These are phyloP conservation scores for Ascosphaera acerosa DNA, from an alignment of 2,329 filamentous ascomycete species.

Conservation along the genomic window DNA sequence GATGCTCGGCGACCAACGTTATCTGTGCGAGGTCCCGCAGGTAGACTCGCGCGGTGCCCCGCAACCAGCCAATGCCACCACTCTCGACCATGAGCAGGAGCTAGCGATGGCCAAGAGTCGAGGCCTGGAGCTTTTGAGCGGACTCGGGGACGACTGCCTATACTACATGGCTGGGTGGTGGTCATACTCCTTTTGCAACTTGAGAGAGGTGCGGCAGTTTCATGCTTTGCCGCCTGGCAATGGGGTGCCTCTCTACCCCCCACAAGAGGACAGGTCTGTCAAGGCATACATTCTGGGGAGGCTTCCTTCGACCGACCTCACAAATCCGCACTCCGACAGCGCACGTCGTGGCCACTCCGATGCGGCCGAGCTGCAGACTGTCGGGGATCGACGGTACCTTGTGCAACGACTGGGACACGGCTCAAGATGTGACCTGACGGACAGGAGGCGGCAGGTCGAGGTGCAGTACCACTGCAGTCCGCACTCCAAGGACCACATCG, in stretches of 20 bases:
- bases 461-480: conserved; percentile 59
- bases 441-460: conserved; percentile 57
- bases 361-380: conserved; percentile 45
- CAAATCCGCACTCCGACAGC: conserved; percentile 8
- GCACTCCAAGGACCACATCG: conserved; percentile 48
- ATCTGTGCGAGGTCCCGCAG: conserved; percentile 63
- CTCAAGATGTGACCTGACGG: conserved; percentile 67
- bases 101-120: conserved; percentile 48
- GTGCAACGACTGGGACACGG: conserved; percentile 60
- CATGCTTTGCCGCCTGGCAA: conserved; percentile 51
- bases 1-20: conserved; percentile 40
- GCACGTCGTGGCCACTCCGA: no score
- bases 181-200: conserved; percentile 90
- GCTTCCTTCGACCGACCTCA: conserved; percentile 15
- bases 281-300: conserved; percentile 54
- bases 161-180: conserved; percentile 79
- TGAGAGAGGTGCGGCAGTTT: conserved; percentile 67
- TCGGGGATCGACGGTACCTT: conserved; percentile 63
- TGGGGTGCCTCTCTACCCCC: conserved; percentile 40
- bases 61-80: conserved; percentile 34
- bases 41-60: conserved; percentile 38
- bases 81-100: conserved; percentile 36
- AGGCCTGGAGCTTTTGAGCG: conserved; percentile 55
- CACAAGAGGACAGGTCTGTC: conserved; percentile 49
- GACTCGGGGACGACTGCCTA: conserved; percentile 55